A percentile compares a stretch with the other conserved stretches of the same genome.
Evolutionary conservation across 805 yeast species (phyloP).

Genomic region (Candida pseudofarinosa): DNA sequence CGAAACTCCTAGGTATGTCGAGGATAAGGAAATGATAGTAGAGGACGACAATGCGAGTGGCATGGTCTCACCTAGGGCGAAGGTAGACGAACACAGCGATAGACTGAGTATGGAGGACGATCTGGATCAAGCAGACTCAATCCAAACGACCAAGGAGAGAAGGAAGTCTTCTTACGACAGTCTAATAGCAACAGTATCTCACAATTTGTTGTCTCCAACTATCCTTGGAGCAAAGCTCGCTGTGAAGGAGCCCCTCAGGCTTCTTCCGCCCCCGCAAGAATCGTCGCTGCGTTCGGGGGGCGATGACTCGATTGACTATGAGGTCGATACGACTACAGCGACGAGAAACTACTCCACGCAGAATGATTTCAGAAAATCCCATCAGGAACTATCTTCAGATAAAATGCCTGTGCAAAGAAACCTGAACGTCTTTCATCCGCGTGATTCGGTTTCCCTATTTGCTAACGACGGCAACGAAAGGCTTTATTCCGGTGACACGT

Average conservation of each 20-base stretch:
- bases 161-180: constrained; percentile 8
- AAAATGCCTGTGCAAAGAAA: constrained; percentile 7
- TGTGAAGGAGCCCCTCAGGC: constrained; percentile 20
- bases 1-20: background rate
- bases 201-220: constrained; percentile 31
- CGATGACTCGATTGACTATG: constrained; percentile 19
- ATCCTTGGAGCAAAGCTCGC: constrained; percentile 40
- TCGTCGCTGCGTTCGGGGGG: constrained; percentile 2
- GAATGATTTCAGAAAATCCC: constrained; percentile 1
- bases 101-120: constrained; percentile 6
- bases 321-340: constrained; percentile 20
- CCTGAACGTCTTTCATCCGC: constrained; percentile 10
- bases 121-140: background rate
- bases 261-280: constrained; percentile 28
- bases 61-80: constrained; percentile 1
- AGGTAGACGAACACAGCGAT: constrained; percentile 5
- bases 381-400: constrained; percentile 1
- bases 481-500: constrained; percentile 8
- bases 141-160: constrained; percentile 1
- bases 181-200: constrained; percentile 11
- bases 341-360: constrained; percentile 3
- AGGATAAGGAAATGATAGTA: constrained; percentile 1
- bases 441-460: constrained; percentile 14
- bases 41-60: background rate
- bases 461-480: constrained; percentile 1